Evolutionary conservation across 2,329 filamentous ascomycete species (phyloP), one percentile per base, ranked within the genome.

Genomic region (Penicillium corylophilum): DNA sequence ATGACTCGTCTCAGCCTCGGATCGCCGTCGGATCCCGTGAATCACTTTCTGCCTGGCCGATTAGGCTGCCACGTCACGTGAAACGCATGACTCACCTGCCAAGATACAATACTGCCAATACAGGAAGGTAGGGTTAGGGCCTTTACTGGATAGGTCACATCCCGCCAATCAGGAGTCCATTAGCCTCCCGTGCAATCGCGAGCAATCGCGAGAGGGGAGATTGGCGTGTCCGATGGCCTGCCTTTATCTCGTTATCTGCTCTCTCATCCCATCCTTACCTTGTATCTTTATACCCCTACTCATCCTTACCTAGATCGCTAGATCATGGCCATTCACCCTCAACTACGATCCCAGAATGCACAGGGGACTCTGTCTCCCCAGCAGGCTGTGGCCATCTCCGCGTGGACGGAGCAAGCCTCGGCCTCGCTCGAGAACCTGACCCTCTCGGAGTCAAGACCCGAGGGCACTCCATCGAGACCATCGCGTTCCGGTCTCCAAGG

Each of bases 311-410:
- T 41, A 24, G 39, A 41, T 26, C 29, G 41, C 31, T 18, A 47
- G 16, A 24, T 39, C 41, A 77, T 77, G 74, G 74, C 74, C 26
- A 75, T 76, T 48, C 71, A 75, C 59, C 74, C 74, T 10, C 67
- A 55, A 39, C 56, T 71, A 38, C 67, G 54, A 44, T 55, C 65
- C 20, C 57, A 64, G 44, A 54, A 55, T 15, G 48, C 60, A 2
- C 61, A 62, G 50, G 65, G 63, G 28, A 57, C 46, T 42, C 60
- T 72, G 47, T 70, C 70, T 18, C 65, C 65, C 9, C 67, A 72
- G 48, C 71, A 72, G 53, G 71, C 75, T 46, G 74, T 83, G 48
- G 82, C 87, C 55, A 84, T 89, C 53, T 86, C 86, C 55, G 79
- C 84, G 29, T 89, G 87, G 87, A 85, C 85, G 13, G 74, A 75